Conservation (phyloP, 2,329 filamentous ascomycete genomes). For the Exophiala calicioides region DNA sequence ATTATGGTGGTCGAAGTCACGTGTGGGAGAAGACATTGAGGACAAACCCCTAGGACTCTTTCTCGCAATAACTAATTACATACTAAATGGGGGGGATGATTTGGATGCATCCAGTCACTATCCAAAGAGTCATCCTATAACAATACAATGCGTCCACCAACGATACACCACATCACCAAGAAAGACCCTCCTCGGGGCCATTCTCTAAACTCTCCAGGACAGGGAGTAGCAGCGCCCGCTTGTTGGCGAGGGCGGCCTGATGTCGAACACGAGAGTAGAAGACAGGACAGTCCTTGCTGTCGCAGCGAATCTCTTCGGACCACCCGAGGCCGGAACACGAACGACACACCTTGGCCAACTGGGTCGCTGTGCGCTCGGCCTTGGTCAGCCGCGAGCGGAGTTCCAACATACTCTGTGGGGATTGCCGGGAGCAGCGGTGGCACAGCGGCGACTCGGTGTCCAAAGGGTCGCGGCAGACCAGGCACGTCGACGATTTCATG, state of each 20-base stretch:
- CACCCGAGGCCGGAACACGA: constrained; percentile 74
- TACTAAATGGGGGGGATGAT: too few species aligned
- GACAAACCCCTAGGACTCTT: too few species aligned
- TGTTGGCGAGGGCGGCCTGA: constrained; percentile 40
- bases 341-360: constrained; percentile 72
- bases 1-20: too few species aligned
- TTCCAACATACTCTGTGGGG: constrained; percentile 61
- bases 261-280: constrained; percentile 65
- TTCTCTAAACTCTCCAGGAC: constrained; percentile 41
- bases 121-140: too few species aligned
- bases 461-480: constrained; percentile 70
- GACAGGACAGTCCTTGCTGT: constrained; percentile 88
- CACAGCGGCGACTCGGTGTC: constrained; percentile 44
- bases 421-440: constrained; percentile 38
- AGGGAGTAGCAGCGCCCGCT: constrained; percentile 39
- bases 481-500: constrained; percentile 76
- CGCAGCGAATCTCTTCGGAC: constrained; percentile 77
- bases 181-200: too few species aligned
- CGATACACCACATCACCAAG: too few species aligned
- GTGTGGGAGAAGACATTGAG: too few species aligned
- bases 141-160: too few species aligned
- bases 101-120: too few species aligned
- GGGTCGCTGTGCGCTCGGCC: constrained; percentile 64
- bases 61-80: too few species aligned
- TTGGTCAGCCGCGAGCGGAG: constrained; percentile 63